Percentiles rank a stretch among this genome's conserved stretches.
Conservation (phyloP, 139 green algal species). For the Eudorina sp. region DNA sequence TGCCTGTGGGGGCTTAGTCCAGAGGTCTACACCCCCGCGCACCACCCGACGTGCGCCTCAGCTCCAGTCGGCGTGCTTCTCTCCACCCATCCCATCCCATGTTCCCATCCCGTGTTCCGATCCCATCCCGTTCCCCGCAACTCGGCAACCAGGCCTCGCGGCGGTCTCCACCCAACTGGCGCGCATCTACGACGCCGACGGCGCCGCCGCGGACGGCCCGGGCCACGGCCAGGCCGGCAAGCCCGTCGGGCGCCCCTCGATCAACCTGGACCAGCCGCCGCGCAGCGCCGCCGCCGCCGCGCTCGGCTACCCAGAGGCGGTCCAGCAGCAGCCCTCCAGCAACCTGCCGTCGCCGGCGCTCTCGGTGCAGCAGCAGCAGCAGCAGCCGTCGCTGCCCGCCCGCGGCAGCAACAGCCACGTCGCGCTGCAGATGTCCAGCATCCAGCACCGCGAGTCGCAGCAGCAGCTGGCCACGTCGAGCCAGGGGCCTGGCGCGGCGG, state of each 20-base stretch:
- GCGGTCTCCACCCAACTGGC: slow-evolving; percentile 26
- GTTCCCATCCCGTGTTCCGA: too few relatives aligned
- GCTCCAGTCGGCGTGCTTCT: too few relatives aligned
- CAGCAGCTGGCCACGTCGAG: neutral
- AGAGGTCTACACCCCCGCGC: too few relatives aligned
- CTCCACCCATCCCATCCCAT: too few relatives aligned
- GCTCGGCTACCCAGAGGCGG: too few relatives aligned
- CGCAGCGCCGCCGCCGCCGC: neutral
- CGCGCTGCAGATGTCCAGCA: neutral
- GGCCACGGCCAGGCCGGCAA: neutral
- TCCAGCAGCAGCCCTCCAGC: too few relatives aligned
- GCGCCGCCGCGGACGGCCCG: neutral
- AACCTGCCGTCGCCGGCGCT: too few relatives aligned
- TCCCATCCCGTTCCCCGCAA: too few relatives aligned
- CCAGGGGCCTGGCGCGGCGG: neutral
- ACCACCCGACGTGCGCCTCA: too few relatives aligned
- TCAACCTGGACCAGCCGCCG: neutral
- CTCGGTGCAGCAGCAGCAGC: too few relatives aligned
- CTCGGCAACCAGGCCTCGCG: neutral
- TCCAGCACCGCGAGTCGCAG: neutral
- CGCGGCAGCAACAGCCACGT: slow-evolving; percentile 15
- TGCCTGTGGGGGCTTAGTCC: too few relatives aligned
- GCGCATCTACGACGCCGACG: slow-evolving; percentile 36
- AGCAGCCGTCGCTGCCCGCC: neutral
- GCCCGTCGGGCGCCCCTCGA: neutral